Evolutionary conservation across 192 early-diverging fungal species (phyloP).

Genomic region (Dissophora ornata): DNA sequence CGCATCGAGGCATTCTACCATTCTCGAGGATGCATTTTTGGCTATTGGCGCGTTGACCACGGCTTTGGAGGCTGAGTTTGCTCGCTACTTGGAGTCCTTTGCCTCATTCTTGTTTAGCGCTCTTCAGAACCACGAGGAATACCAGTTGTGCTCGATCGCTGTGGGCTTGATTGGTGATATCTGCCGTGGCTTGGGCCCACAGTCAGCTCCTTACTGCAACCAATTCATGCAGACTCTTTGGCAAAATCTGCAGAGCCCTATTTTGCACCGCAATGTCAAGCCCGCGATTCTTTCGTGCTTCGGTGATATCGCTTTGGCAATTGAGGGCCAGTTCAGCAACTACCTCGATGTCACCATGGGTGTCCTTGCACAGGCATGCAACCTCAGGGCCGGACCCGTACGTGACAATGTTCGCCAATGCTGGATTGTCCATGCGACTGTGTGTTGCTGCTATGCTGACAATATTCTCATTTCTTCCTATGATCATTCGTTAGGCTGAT

Average conservation of each 20-base stretch:
- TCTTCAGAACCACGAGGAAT: constrained; percentile 90
- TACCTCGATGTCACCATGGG: constrained; percentile 88
- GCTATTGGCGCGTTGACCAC: constrained; percentile 87
- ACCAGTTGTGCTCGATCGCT: constrained; percentile 92
- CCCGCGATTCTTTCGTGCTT: constrained; percentile 95
- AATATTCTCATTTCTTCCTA: too few species aligned
- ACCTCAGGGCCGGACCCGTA: constrained; percentile 66
- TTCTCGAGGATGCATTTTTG: constrained; percentile 92
- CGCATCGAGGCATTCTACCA: constrained; percentile 81
- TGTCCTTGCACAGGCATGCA: constrained; percentile 87
- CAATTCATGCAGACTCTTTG: constrained; percentile 88
- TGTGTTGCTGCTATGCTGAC: too few species aligned
- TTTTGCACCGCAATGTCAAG: constrained; percentile 88
- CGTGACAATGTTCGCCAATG: too few species aligned
- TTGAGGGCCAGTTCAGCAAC: constrained; percentile 84
- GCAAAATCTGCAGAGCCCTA: constrained; percentile 79
- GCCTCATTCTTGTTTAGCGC: constrained; percentile 83
- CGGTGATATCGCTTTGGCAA: constrained; percentile 97
- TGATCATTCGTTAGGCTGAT: constrained; percentile 56
- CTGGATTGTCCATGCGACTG: too few species aligned
- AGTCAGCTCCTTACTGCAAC: constrained; percentile 83
- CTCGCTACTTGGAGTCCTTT: constrained; percentile 89
- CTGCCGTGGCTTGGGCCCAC: constrained; percentile 85
- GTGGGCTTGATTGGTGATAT: constrained; percentile 98
- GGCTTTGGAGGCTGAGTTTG: constrained; percentile 88